Conservation (phyloP, 108 stramenopile genomes). For the Fragilariopsis cylindrus region DNA sequence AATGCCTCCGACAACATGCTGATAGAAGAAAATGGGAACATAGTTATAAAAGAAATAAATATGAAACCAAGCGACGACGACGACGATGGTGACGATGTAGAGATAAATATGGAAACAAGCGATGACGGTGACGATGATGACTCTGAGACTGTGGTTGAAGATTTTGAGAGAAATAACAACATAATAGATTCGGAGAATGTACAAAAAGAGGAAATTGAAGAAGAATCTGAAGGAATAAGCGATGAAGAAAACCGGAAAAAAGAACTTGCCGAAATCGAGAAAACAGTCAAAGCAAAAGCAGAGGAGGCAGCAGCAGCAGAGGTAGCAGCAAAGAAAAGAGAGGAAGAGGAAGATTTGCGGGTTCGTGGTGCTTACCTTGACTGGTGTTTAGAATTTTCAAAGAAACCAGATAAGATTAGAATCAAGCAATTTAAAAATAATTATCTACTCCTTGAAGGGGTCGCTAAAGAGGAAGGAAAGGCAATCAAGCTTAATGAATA, state of each 20-base stretch:
- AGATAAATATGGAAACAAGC: neutral
- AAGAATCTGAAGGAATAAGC: neutral
- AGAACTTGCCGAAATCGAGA: neutral
- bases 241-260: conserved; percentile 1
- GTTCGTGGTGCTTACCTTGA: conserved; percentile 80
- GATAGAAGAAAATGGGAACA: no score
- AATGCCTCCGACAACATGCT: no score
- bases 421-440: conserved; percentile 75
- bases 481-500: conserved; percentile 80
- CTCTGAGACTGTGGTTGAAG: neutral
- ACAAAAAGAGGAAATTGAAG: no score
- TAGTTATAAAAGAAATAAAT: neutral
- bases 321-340: neutral
- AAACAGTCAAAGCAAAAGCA: neutral
- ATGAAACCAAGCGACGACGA: neutral
- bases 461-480: conserved; percentile 70
- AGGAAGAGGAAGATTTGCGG: conserved; percentile 26
- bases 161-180: neutral
- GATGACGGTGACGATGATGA: neutral
- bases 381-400: conserved; percentile 83
- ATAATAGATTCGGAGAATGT: no score
- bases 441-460: conserved; percentile 78
- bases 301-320: neutral
- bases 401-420: conserved; percentile 63
- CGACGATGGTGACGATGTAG: neutral